Conservation (phyloP, 139 green algal genomes). For the Volvox reticuliferus region DNA sequence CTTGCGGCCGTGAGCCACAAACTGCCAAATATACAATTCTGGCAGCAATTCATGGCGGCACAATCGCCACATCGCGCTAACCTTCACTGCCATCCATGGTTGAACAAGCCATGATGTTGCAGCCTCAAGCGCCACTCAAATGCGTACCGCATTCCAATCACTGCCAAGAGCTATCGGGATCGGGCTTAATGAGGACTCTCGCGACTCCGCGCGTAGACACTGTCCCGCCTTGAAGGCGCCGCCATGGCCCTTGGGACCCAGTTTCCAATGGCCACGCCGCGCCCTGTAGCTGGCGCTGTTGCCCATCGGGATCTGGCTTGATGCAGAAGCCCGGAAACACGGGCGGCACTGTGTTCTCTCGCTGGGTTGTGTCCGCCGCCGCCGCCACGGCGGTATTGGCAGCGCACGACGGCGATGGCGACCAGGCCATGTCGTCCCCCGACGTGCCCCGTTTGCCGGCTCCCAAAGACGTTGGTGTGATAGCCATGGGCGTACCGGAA, state of each 20-base stretch:
- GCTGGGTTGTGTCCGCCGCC: background rate
- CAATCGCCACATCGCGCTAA: too few species aligned
- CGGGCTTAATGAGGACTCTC: slow-evolving; percentile 16
- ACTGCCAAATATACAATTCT: too few species aligned
- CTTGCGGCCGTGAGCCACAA: too few species aligned
- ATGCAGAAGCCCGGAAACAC: slow-evolving; percentile 24
- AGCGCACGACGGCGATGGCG: background rate
- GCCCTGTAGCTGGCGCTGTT: background rate
- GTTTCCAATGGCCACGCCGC: background rate
- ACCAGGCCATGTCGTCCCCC: slow-evolving; percentile 45
- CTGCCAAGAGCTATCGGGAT: slow-evolving; percentile 2
- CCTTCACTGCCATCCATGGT: too few species aligned
- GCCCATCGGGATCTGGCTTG: slow-evolving; percentile 31
- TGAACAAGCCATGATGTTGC: too few species aligned
- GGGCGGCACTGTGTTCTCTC: background rate
- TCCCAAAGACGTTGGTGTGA: background rate
- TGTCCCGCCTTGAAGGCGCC: too few species aligned
- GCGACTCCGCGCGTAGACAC: background rate
- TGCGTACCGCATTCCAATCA: background rate
- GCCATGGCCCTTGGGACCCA: too few species aligned
- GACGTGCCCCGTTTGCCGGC: background rate
- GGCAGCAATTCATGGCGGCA: too few species aligned
- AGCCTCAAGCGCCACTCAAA: too few species aligned
- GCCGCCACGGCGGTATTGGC: background rate
- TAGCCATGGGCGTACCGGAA: slow-evolving; percentile 41